Evolutionary conservation across 73 alveolate genomes (phyloP).

Genomic region (Paramecium primaurelia): DNA sequence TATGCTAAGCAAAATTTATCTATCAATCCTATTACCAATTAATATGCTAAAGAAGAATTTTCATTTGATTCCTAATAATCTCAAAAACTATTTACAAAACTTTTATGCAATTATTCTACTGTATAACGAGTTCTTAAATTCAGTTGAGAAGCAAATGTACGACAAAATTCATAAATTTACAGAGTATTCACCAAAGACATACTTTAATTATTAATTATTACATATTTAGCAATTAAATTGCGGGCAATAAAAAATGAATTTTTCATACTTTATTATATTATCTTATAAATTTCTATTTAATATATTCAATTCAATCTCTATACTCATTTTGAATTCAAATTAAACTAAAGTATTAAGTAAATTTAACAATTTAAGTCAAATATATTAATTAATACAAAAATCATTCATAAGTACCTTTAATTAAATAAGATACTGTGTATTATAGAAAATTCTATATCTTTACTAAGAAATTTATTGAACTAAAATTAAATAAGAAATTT

Average conservation of each 20-base stretch:
- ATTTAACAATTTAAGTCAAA: too few species aligned
- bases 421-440: background rate
- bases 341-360: too few species aligned
- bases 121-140: background rate
- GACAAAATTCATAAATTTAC: conserved; percentile 10
- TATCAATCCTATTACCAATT: background rate
- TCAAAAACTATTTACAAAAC: background rate
- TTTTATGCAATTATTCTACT: background rate
- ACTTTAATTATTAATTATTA: background rate
- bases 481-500: background rate
- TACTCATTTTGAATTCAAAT: background rate
- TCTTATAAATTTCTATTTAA: background rate
- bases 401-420: background rate
- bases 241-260: background rate
- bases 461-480: too few species aligned
- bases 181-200: conserved; percentile 34
- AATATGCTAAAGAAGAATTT: background rate
- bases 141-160: background rate
- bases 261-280: background rate
- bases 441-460: background rate
- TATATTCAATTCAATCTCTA: too few species aligned
- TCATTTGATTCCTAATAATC: background rate
- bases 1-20: conserved; percentile 9
- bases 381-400: background rate
- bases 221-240: background rate